phyloP scores from a whole-genome alignment of 2,329 filamentous ascomycete genomes.

The Xylariaceae sp. region DNA sequence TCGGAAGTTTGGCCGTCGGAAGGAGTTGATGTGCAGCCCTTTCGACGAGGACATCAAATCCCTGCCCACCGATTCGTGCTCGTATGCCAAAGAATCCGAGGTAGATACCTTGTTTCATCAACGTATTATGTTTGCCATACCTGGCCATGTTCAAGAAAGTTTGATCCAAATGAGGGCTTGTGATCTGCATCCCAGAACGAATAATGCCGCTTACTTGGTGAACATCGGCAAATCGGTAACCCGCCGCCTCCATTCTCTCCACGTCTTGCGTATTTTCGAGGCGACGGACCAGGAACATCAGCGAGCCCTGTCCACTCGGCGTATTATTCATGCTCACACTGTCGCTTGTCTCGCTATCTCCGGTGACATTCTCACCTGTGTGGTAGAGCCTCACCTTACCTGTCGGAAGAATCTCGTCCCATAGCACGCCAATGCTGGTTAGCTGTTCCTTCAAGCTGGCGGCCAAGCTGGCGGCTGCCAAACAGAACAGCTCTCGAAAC shows the following conservation, averaged over 20 bases:
- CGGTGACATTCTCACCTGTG: background rate
- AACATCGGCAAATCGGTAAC: constrained; percentile 73
- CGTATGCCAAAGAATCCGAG: constrained; percentile 56
- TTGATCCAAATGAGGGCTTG: constrained; percentile 54
- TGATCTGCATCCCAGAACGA: constrained; percentile 70
- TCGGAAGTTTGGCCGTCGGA: constrained; percentile 53
- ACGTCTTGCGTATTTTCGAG: constrained; percentile 56
- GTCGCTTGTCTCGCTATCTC: constrained; percentile 13
- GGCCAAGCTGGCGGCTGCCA: constrained; percentile 72
- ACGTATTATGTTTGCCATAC: constrained; percentile 46
- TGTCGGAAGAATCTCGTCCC: constrained; percentile 71
- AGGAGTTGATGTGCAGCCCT: constrained; percentile 55
- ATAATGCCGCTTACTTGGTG: constrained; percentile 66
- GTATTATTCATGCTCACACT: constrained; percentile 20
- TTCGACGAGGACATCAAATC: constrained; percentile 61
- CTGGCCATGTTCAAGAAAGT: constrained; percentile 62
- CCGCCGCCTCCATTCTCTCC: constrained; percentile 62
- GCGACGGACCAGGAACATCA: constrained; percentile 73
- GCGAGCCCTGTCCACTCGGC: constrained; percentile 65
- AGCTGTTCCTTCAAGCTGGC: constrained; percentile 60
- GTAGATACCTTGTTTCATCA: constrained; percentile 51
- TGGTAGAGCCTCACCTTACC: constrained; percentile 36
- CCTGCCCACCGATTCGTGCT: constrained; percentile 47
- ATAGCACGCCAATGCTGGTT: constrained; percentile 63
- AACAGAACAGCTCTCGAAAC: constrained; percentile 79